Conservation (phyloP, 169 alveolate genomes). For the Theileria annulata region DNA sequence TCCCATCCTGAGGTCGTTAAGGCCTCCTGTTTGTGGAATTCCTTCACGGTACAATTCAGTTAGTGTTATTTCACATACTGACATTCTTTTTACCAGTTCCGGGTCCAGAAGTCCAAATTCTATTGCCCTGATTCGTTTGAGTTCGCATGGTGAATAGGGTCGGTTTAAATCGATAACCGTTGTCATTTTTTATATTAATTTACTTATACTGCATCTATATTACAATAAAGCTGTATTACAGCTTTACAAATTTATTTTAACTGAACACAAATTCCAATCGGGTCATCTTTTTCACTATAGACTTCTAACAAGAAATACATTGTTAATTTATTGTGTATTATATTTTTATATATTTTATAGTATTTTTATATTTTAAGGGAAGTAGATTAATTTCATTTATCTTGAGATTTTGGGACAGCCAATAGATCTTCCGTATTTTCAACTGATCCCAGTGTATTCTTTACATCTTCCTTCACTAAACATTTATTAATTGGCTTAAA, state of each 20-base stretch:
- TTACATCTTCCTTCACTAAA: constrained; percentile 21
- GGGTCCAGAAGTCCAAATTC: constrained; percentile 88
- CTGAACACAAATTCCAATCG: background rate
- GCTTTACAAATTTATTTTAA: background rate
- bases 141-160: constrained; percentile 84
- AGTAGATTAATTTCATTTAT: background rate
- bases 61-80: constrained; percentile 87
- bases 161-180: constrained; percentile 78
- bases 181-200: constrained; percentile 36
- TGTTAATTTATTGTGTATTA: too few relatives aligned
- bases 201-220: background rate
- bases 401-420: background rate
- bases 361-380: too few relatives aligned
- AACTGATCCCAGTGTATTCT: background rate
- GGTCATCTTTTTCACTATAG: constrained; percentile 11
- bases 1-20: constrained; percentile 97
- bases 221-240: constrained; percentile 15
- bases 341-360: too few relatives aligned
- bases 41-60: constrained; percentile 90
- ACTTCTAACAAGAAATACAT: background rate
- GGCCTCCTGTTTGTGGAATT: constrained; percentile 87
- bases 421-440: constrained; percentile 1
- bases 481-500: background rate
- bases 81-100: constrained; percentile 79
- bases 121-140: constrained; percentile 80